Evolutionary conservation across 352 stramenopile species (phyloP), one percentile per base, ranked within the genome.

Genomic region (Elongisporangium anandrum): DNA sequence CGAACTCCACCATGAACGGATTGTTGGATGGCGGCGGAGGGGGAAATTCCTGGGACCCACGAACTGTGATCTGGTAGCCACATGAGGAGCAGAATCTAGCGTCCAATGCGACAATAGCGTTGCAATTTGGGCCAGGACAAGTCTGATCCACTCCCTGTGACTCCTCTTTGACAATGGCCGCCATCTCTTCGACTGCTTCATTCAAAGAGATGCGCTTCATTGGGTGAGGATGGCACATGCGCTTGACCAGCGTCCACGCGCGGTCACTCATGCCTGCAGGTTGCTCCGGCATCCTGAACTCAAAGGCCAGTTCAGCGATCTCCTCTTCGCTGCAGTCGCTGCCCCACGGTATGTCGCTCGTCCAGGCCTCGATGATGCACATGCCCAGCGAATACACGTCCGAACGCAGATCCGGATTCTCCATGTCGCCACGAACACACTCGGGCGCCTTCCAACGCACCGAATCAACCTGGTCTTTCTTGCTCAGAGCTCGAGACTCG

Each of bases 351-450:
- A 47, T 21, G 41, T 66, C 54, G 10, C 55, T 34, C 0, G 53
- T 61, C 20, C 54, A 52, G 2, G 65, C 61, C 34, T 76, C 69
- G 13, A 68, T 64, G 26, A 76, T 61, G 16, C 61, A 72, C 64
- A 75, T 61, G 0, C 58, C 64, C 2, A 75, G 57, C 15, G 65
- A 70, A 39, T 73, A 73, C 4, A 73, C 48, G 10, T 77, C 66
- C 4, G 69, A 69, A 8, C 29, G 59, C n/a, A 56, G 62, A 16
- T 1, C 57, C 0, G 50, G 45, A 1, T 54, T 54, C 1, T 66
- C 60, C 8, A 64, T 48, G 24, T 34, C 45, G 17, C 45, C 10
- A 60, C n/a, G 45, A 45, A 60, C 24, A 34, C 24, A 34, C 48
- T 78, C 70, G 22, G 65, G 69, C 23, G 57, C 57, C 49, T 62